Conservation (phyloP, 2,329 filamentous ascomycete genomes). For the Alternaria burnsii region DNA sequence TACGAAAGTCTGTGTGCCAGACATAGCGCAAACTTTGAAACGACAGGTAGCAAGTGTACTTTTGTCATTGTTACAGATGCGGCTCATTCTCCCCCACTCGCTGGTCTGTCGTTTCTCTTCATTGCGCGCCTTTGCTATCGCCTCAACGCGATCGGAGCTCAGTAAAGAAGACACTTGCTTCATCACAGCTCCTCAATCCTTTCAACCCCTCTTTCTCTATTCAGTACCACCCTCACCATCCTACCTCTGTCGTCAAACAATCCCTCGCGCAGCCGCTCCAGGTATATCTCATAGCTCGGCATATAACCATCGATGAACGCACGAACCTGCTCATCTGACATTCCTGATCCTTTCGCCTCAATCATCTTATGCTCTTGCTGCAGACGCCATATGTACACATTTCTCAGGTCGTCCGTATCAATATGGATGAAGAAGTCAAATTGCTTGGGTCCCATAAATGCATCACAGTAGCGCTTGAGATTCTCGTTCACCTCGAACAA, state of each 20-base stretch:
- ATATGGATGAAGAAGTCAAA: constrained; percentile 72
- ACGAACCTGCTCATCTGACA: constrained; percentile 82
- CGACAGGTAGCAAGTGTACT: background rate
- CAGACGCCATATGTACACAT: constrained; percentile 84
- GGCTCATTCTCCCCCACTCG: background rate
- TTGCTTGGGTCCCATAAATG: constrained; percentile 53
- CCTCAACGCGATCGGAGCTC: no score
- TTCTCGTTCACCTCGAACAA: constrained; percentile 67
- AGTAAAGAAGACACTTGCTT: no score
- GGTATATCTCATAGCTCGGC: constrained; percentile 66
- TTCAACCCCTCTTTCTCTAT: constrained; percentile 56
- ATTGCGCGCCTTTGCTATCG: background rate
- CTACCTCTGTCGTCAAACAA: constrained; percentile 57
- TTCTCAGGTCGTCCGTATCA: constrained; percentile 75
- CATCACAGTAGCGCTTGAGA: constrained; percentile 60
- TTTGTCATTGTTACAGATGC: background rate
- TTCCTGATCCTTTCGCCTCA: constrained; percentile 72
- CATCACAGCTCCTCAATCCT: constrained; percentile 44
- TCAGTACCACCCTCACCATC: constrained; percentile 62
- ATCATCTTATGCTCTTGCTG: constrained; percentile 81
- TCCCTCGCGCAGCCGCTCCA: constrained; percentile 59
- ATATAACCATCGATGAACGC: constrained; percentile 73
- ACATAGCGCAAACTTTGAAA: background rate
- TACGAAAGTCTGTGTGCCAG: background rate
- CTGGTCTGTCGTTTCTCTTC: background rate